These are phyloP conservation scores for Dryas alaskensis DNA, from an alignment of 306 rosid genomes.

Conservation along the genomic window DNA sequence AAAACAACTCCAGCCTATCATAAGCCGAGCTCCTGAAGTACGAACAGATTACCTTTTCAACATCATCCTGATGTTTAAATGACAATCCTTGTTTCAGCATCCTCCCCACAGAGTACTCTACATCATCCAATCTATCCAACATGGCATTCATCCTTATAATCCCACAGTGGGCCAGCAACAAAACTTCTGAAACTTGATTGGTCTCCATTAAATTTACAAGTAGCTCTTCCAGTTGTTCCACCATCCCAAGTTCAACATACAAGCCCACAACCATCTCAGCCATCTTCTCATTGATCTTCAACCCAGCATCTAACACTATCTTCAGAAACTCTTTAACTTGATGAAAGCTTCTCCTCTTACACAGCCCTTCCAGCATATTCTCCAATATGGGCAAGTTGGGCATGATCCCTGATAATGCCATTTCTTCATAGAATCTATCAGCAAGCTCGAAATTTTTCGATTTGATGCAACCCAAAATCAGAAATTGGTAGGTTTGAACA, in stretches of 20 bases:
- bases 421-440: constrained; percentile 45
- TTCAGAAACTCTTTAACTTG: constrained; percentile 41
- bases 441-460: constrained; percentile 39
- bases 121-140: constrained; percentile 52
- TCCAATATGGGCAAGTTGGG: constrained; percentile 51
- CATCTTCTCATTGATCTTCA: constrained; percentile 43
- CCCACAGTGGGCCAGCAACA: constrained; percentile 43
- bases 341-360: constrained; percentile 38
- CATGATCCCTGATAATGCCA: constrained; percentile 34
- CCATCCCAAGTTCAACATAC: constrained; percentile 34
- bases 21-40: constrained; percentile 54
- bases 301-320: constrained; percentile 30
- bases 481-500: constrained; percentile 48
- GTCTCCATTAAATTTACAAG: constrained; percentile 32
- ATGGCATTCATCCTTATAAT: constrained; percentile 40
- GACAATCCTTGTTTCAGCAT: constrained; percentile 56
- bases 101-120: constrained; percentile 54
- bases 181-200: constrained; percentile 17
- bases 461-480: constrained; percentile 50
- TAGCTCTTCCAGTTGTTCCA: constrained; percentile 45
- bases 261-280: constrained; percentile 40
- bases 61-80: constrained; percentile 39
- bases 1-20: constrained; percentile 56
- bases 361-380: constrained; percentile 50
- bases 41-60: constrained; percentile 53